Percentiles rank a stretch among this genome's conserved stretches.
Evolutionary conservation across 768 basidiomycete species (phyloP).

Genomic region (Amanita phalloides): DNA sequence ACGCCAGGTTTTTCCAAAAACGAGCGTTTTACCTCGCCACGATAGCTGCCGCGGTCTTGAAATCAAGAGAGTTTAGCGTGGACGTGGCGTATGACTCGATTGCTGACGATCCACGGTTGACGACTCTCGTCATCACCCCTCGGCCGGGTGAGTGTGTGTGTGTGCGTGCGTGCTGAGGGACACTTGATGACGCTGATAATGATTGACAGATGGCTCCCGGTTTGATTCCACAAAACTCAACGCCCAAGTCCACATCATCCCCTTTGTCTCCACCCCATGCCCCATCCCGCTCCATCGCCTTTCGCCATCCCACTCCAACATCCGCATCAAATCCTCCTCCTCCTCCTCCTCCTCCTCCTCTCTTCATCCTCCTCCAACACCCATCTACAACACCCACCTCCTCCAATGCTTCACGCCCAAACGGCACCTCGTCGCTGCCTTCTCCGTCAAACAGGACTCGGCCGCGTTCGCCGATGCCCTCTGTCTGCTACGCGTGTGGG

Average conservation of each 20-base stretch:
- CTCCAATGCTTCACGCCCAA: slow-evolving; percentile 41
- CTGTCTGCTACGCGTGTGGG: slow-evolving; percentile 82
- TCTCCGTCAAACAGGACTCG: slow-evolving; percentile 41
- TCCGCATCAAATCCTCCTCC: slow-evolving; percentile 16
- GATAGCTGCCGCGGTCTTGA: slow-evolving; percentile 51
- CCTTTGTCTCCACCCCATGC: slow-evolving; percentile 44
- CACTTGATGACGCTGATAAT: slow-evolving; percentile 12
- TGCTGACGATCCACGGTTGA: slow-evolving; percentile 51
- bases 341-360: slow-evolving; percentile 6
- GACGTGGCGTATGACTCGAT: slow-evolving; percentile 53
- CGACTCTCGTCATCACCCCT: slow-evolving; percentile 52
- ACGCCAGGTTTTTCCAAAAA: slow-evolving; percentile 87
- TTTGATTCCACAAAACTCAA: slow-evolving; percentile 60
- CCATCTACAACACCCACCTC: slow-evolving; percentile 71
- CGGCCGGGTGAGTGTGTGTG: slow-evolving; percentile 31
- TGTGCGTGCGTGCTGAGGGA: slow-evolving; percentile 5
- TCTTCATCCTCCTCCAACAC: slow-evolving; percentile 36
- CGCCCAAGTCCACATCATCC: slow-evolving; percentile 64
- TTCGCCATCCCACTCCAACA: slow-evolving; percentile 65
- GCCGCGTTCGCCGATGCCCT: slow-evolving; percentile 67
- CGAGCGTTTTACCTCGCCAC: slow-evolving; percentile 81
- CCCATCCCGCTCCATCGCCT: slow-evolving; percentile 61
- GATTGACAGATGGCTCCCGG: slow-evolving; percentile 32
- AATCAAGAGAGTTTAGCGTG: slow-evolving; percentile 36
- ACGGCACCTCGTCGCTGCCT: slow-evolving; percentile 40